Base-by-base conservation (phyloP, 768 basidiomycete species). In the Suillus ampliporus region DNA sequence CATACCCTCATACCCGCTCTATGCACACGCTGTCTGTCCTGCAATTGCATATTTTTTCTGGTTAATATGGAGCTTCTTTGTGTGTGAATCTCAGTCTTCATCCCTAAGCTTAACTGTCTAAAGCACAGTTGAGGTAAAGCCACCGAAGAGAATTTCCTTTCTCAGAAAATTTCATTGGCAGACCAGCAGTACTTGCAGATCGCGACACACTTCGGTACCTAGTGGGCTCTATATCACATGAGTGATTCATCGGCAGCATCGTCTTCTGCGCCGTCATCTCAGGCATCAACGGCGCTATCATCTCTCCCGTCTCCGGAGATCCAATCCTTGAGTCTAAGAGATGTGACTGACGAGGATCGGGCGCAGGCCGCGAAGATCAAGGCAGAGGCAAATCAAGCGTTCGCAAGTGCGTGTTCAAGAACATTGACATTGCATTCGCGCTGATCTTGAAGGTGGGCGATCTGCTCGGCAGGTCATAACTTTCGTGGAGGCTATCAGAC, bases 381-480 rank as follows among this genome's bases (percentile, higher is more conserved):
- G 77, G 85, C 81, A 8, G 83, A 90, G 64, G 97, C 96, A 11
- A 99, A 99, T 80, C 88, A 89, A 69, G 91, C 94, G 5, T 99
- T 98, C 69, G 77, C 81, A 52, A 79, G 92, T 91, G 73, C 68
- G 85, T 75, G 15, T 23, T 60, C n/a, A n/a, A n/a, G 26, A 58
- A 31, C 15, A 48, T n/a, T n/a, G 44, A 0, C 8, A 15, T 34
- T 47, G 8, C 19, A 43, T 26, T 31, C 10, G 34, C n/a, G 40
- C 47, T 54, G 35, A 59, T 61, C 23, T 5, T 15, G 3, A 35
- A 26, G 31, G 38, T 57, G 26, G 34, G 58, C 34, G 63, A 57
- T 61, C 63, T 64, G 40, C 41, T 13, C n/a, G 58, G 34, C 62
- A 83, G 92, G 77, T 52, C 91, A 94, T 73, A 87, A 92, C 68